Evolutionary conservation across 805 yeast species (phyloP).

Genomic region (Candida schatavii): DNA sequence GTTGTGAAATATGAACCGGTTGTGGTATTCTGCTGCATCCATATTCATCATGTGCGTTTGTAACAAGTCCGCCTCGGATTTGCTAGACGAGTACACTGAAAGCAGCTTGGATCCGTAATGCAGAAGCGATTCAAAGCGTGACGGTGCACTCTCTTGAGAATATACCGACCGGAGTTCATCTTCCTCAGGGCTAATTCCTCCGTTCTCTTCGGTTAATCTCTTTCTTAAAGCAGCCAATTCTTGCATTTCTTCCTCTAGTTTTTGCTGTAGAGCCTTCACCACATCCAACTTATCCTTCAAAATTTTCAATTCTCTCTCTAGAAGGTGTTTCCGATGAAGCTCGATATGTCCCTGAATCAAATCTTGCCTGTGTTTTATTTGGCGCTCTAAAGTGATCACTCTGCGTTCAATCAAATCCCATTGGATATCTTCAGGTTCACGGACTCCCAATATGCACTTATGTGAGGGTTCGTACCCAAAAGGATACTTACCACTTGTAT

Average conservation of each 20-base stretch:
- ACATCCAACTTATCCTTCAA: conserved; percentile 22
- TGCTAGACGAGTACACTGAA: conserved; percentile 30
- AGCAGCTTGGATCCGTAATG: conserved; percentile 16
- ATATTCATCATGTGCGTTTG: conserved; percentile 20
- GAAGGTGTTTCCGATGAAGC: conserved; percentile 9
- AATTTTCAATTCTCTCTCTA: conserved; percentile 1
- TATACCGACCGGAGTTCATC: neutral
- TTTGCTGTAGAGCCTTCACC: conserved; percentile 23
- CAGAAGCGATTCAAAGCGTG: conserved; percentile 2
- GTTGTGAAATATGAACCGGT: conserved; percentile 70
- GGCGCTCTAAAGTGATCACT: neutral
- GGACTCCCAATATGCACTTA: conserved; percentile 54
- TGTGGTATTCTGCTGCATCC: conserved; percentile 45
- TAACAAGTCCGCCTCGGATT: conserved; percentile 22
- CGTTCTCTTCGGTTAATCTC: neutral
- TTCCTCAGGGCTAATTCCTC: neutral
- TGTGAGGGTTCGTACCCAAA: conserved; percentile 66
- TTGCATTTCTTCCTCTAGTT: conserved; percentile 13
- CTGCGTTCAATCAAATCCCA: conserved; percentile 32
- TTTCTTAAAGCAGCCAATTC: neutral
- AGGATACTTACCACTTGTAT: conserved; percentile 48
- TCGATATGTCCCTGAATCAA: conserved; percentile 12
- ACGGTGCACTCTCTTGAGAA: neutral
- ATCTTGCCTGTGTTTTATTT: neutral
- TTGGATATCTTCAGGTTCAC: conserved; percentile 57